Evolutionary conservation across 1,284 basidiomycete genomes (phyloP), one percentile per base, ranked within the genome.

Genomic region (Malassezia globosa): DNA sequence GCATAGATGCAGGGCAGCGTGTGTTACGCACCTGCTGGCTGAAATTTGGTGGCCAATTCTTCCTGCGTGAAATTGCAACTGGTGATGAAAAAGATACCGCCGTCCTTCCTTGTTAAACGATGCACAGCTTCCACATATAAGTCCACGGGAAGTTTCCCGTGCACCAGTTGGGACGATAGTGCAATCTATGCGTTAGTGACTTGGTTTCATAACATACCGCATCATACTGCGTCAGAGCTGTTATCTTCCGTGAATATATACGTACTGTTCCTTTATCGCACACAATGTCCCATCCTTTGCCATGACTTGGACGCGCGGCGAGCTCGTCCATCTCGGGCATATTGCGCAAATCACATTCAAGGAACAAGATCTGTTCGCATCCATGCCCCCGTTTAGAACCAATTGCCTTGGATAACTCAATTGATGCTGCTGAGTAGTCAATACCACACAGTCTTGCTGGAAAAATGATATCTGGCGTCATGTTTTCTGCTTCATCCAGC

Each of bases 41-140:
- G 73, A 62, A 89, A 87, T 38, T 72, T 77, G 1, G 73, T 61
- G 54, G 76, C 79, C 31, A 92, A 72, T 65, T 92, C 88, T 0
- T 81, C 78, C 59, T 86, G 81, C 0, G 87, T 92, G 66, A 88
- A 92, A 67, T 92, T 92, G 68, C 87, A 90, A 6, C 66, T 70
- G 6, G 86, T 89, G 52, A 90, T 87, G 37, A 90, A 74, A 64
- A 90, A 87, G 59, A 77, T 75, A 4, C 82, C 85, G 0, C 80
- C 82, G n/a, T n/a, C 22, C 1, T 42, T n/a, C 7, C 41, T 39
- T 4, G 43, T 52, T 40, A 86, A 69, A 24, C 69, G 70, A 1
- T 75, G 72, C 10, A 85, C 78, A 5, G 80, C 79, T 24, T 61
- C 60, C 4, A 83, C 82, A 71, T 90, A 90, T 8, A 72, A 71